phyloP scores from a whole-genome alignment of 169 alveolate genomes.

The Sarcocystis neurona region DNA sequence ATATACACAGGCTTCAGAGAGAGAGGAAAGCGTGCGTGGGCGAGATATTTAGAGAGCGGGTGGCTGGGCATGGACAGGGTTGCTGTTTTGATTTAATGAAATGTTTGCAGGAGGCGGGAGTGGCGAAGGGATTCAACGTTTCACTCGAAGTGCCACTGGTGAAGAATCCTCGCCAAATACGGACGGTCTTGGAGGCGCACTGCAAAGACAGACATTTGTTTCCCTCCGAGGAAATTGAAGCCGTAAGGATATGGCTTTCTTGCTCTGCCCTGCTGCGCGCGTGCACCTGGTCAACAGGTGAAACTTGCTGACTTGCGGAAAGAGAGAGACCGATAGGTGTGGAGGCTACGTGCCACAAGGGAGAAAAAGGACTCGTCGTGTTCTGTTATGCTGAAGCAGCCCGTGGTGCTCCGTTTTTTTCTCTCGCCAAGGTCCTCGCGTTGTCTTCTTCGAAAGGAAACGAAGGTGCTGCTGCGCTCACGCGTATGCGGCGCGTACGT shows the following conservation, averaged over 20 bases:
- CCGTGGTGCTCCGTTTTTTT: background rate
- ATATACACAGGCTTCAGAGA: too few species aligned
- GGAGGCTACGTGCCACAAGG: background rate
- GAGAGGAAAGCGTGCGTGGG: too few species aligned
- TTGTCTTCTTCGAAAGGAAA: too few species aligned
- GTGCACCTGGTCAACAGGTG: too few species aligned
- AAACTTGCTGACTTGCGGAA: too few species aligned
- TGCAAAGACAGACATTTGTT: conserved; percentile 44
- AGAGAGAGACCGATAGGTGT: background rate
- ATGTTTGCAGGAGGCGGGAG: conserved; percentile 53
- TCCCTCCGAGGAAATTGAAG: conserved; percentile 50
- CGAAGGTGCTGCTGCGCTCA: too few species aligned
- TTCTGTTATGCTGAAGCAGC: background rate
- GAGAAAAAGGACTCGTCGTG: background rate
- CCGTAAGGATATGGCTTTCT: background rate
- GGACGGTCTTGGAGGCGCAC: conserved; percentile 52
- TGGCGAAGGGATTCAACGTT: conserved; percentile 65
- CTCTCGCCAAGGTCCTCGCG: background rate
- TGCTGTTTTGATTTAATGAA: too few species aligned
- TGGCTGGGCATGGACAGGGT: too few species aligned
- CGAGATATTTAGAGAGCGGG: too few species aligned
- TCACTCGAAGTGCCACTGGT: conserved; percentile 66
- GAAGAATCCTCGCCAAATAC: conserved; percentile 29
- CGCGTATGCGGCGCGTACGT: too few species aligned
- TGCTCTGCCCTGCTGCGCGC: too few species aligned